Evolutionary conservation across 768 basidiomycete species (phyloP), one percentile per base, ranked within the genome.

Genomic region (Myochromella boudieri): DNA sequence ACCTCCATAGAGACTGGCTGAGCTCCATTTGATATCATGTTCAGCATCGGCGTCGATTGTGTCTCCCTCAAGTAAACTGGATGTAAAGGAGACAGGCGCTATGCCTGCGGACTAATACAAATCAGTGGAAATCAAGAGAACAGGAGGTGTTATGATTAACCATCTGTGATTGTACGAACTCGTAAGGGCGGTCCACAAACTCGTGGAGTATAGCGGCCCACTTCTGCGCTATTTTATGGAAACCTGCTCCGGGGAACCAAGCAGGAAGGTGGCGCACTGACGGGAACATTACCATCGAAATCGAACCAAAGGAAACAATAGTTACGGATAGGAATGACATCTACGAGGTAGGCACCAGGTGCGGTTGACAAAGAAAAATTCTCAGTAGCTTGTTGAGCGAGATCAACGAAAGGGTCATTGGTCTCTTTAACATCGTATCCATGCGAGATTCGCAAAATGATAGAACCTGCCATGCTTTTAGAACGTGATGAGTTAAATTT

Each of bases 1-100:
- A 77, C 77, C 78, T 40, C 75, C 72, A 60, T 81, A 80, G 11
- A 81, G 60, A 36, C 79, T 77, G n/a, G 75, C 75, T 25, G 78
- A 71, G 31, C 83, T 78, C 81, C 84, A 85, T 60, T 84, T 87
- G 48, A 87, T 68, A 51, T 81, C 75, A 41, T 74, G 65, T 49
- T 85, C 82, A 47, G 84, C 82, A 47, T 84, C 78, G 3, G 65
- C 62, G 37, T 65, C 75, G 24, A 81, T 56, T n/a, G n/a, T 62
- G 55, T 75, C 77, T 17, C 65, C 70, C 53, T 85, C 75, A 20
- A 87, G 71, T 46, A 83, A 61, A 21, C 71, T 68, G 18, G 82
- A 82, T 1, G 78, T 76, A 58, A 82, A 85, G 6, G 83, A 87
- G 12, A 70, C 59, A 17, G 70, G 61, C n/a, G 76, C 77, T 14